Evolutionary conservation across 2,329 filamentous ascomycete genomes (phyloP).

Genomic region (Meredithiella fracta): DNA sequence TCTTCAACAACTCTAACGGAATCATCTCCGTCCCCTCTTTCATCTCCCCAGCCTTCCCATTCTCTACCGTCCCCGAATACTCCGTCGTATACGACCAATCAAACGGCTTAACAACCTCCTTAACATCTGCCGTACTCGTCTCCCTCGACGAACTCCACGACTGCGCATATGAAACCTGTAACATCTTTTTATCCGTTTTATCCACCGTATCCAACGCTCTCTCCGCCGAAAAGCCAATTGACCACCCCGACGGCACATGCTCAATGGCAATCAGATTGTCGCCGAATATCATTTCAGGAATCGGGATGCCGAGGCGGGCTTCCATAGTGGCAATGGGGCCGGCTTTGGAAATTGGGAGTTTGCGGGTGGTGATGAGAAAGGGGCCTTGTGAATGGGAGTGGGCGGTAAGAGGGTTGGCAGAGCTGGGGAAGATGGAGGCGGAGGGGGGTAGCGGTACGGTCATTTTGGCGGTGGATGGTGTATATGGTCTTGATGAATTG

Average conservation of each 20-base stretch:
- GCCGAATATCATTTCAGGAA: conserved; percentile 98
- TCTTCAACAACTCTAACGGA: conserved; percentile 70
- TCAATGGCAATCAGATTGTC: conserved; percentile 71
- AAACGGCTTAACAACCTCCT: conserved; percentile 86
- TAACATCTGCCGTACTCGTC: conserved; percentile 63
- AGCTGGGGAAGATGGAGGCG: conserved; percentile 39
- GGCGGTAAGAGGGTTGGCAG: conserved; percentile 35
- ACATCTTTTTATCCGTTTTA: conserved; percentile 80
- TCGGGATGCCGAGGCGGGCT: conserved; percentile 60
- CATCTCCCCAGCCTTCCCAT: conserved; percentile 15
- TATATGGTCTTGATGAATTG: too few relatives aligned
- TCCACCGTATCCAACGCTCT: conserved; percentile 83
- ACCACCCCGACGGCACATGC: conserved; percentile 62
- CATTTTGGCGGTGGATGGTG: neutral
- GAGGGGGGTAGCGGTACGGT: conserved; percentile 21
- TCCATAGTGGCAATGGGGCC: conserved; percentile 78
- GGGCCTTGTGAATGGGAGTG: conserved; percentile 40
- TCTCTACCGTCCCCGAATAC: conserved; percentile 55
- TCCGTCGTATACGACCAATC: conserved; percentile 95
- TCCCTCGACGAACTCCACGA: conserved; percentile 60
- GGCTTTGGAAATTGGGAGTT: conserved; percentile 87
- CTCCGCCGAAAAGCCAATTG: conserved; percentile 64
- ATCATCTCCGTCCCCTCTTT: conserved; percentile 29
- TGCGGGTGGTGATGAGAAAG: conserved; percentile 67
- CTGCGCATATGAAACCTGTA: conserved; percentile 82